phyloP scores from a whole-genome alignment of 495 filamentous ascomycete genomes.

The Venustampulla echinocandica region DNA sequence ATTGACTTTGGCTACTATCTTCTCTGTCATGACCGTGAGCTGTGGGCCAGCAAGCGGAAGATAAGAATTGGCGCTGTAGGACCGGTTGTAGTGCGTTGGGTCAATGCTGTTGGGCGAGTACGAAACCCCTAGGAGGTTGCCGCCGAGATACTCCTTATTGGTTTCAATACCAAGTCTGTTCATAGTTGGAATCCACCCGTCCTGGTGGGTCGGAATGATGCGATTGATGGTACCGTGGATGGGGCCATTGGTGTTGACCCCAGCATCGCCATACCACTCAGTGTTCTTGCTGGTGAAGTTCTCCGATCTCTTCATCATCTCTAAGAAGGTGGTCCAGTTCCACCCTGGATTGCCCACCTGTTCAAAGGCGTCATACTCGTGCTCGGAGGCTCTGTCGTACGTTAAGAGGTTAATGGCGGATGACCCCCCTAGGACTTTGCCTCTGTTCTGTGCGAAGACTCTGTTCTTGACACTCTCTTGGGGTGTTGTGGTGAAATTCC shows the following conservation, averaged over 20 bases:
- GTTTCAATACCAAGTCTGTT: conserved; percentile 23
- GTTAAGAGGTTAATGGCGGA: conserved; percentile 47
- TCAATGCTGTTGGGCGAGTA: conserved; percentile 33
- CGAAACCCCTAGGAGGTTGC: conserved; percentile 30
- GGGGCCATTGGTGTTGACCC: conserved; percentile 22
- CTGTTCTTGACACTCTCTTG: conserved; percentile 32
- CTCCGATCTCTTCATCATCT: conserved; percentile 30
- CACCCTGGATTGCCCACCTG: conserved; percentile 33
- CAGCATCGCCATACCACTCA: conserved; percentile 12
- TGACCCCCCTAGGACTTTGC: conserved; percentile 37
- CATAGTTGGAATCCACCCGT: conserved; percentile 26
- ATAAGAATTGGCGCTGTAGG: conserved; percentile 27
- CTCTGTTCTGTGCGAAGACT: conserved; percentile 6
- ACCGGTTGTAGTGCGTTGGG: conserved; percentile 27
- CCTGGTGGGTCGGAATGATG: conserved; percentile 22
- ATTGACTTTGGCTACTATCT: conserved; percentile 36
- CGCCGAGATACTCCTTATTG: conserved; percentile 29
- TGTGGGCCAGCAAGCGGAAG: conserved; percentile 29
- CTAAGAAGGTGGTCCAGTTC: conserved; percentile 30
- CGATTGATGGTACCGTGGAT: conserved; percentile 29
- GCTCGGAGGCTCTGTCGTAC: conserved; percentile 29
- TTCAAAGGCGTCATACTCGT: conserved; percentile 29
- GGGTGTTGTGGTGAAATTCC: conserved; percentile 41
- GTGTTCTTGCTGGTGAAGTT: conserved; percentile 23
- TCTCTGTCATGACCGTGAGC: conserved; percentile 37